Evolutionary conservation across 345 rosid genomes (phyloP).

Genomic region (Pistacia atlantica): DNA sequence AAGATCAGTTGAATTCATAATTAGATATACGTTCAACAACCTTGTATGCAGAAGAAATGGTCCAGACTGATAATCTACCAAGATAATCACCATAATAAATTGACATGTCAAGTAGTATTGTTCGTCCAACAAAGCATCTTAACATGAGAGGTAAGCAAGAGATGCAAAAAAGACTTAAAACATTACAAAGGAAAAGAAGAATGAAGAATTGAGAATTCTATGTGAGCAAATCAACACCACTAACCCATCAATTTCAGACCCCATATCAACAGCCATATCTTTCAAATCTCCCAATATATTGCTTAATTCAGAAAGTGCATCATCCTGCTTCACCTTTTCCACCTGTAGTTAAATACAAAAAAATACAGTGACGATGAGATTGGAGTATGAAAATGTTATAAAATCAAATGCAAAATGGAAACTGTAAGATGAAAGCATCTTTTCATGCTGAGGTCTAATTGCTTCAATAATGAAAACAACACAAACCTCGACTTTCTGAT

Average conservation of each 20-base stretch:
- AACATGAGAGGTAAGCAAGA: neutral
- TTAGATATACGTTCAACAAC: neutral
- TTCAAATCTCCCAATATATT: conserved; percentile 72
- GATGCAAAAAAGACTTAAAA: neutral
- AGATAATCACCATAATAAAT: neutral
- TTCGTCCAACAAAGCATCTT: neutral
- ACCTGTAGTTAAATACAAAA: conserved; percentile 42
- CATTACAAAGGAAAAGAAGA: no score
- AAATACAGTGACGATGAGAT: neutral
- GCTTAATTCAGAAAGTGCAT: conserved; percentile 70
- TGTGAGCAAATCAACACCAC: conserved; percentile 10
- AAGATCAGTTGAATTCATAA: neutral
- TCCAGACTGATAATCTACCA: neutral
- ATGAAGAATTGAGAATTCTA: neutral
- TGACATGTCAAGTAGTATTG: neutral
- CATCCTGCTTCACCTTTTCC: conserved; percentile 84
- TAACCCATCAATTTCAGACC: conserved; percentile 77
- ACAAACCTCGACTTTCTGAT: conserved; percentile 85
- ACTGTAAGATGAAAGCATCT: neutral
- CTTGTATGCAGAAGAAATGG: neutral
- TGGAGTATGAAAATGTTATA: neutral
- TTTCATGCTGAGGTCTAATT: conserved; percentile 1
- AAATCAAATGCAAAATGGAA: neutral
- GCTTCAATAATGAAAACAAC: conserved; percentile 5
- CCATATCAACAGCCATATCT: conserved; percentile 87